Base-by-base conservation (phyloP, 371 early-diverging fungal genomes). In the Rhizopus delemar region DNA sequence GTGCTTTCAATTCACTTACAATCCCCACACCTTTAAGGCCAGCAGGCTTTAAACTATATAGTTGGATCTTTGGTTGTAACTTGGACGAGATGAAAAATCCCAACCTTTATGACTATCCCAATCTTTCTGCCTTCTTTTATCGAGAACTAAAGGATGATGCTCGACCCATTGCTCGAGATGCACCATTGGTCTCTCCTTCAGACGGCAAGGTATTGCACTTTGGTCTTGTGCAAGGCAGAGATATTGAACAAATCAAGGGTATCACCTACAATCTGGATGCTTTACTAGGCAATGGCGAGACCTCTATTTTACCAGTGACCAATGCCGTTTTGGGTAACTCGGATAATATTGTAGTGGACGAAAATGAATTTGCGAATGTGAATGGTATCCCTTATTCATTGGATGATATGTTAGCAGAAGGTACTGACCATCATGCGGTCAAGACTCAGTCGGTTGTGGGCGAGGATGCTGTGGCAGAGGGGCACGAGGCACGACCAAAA, bases 211-310 rank as follows among this genome's bases (percentile, higher is more conserved):
- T 98, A 0, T 72, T 98, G 51, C 91, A 91, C 66, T 95, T 89
- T 70, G 98, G 98, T 49, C 59, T 87, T 7, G 90, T 98, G 4
- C 85, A 85, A 46, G 79, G 77, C 28, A 83, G 87, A 35, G 68
- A 77, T 43, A 87, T 98, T 35, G 95, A 96, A 69, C 95, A 93
- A 62, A 90, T 98, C 66, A 98, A 98, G 73, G 98, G 97, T 4
- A 69, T 93, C 29, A 91, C 92, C 0, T 97, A 97, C 68, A 86
- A 86, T 13, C 60, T 98, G 49, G 88, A 94, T 51, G 90, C 95
- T 3, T 79, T 98, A 8, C 73, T 98, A 43, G 98, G 98, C 4
- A 63, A 59, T n/a, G 75, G 78, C n/a, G 75, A 78, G 29, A 61
- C 59, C 41, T 52, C 79, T 11, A 35, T 63, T 35, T 56, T 72